Evolutionary conservation across 1,139 yeast species (phyloP).

Genomic region (Diutina rugosa): DNA sequence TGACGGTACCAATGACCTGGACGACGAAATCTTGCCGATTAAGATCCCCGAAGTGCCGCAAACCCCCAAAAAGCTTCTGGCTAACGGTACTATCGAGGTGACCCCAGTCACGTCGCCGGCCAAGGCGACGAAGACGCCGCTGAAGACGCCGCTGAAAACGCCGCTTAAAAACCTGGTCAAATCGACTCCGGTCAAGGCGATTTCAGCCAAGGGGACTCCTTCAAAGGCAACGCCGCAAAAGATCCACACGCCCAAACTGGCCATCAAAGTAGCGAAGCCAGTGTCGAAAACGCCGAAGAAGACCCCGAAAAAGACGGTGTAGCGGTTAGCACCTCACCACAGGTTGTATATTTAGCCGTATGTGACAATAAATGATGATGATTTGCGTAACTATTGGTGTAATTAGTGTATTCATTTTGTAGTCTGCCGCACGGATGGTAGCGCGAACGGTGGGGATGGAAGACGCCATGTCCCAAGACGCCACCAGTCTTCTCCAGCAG

Average conservation of each 20-base stretch:
- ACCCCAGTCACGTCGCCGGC: background rate
- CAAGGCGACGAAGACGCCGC: background rate
- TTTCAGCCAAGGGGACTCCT: background rate
- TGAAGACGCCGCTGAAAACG: background rate
- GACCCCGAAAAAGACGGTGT: background rate
- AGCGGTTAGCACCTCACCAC: background rate
- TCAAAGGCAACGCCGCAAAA: background rate
- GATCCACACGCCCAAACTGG: background rate
- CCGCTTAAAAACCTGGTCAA: background rate
- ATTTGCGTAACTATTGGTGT: background rate
- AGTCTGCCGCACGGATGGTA: background rate
- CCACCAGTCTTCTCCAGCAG: background rate
- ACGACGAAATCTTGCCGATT: constrained; percentile 1
- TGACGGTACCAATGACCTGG: background rate
- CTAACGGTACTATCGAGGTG: background rate
- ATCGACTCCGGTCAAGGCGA: background rate
- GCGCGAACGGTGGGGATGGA: background rate
- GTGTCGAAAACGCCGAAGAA: background rate
- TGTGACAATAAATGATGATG: too few species aligned
- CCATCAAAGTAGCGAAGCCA: background rate
- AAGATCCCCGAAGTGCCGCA: background rate
- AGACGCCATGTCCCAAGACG: background rate
- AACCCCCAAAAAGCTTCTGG: background rate
- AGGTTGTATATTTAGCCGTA: too few species aligned
- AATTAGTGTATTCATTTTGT: background rate